Evolutionary conservation across 805 yeast genomes (phyloP).

Genomic region (Metschnikowia anglica): DNA sequence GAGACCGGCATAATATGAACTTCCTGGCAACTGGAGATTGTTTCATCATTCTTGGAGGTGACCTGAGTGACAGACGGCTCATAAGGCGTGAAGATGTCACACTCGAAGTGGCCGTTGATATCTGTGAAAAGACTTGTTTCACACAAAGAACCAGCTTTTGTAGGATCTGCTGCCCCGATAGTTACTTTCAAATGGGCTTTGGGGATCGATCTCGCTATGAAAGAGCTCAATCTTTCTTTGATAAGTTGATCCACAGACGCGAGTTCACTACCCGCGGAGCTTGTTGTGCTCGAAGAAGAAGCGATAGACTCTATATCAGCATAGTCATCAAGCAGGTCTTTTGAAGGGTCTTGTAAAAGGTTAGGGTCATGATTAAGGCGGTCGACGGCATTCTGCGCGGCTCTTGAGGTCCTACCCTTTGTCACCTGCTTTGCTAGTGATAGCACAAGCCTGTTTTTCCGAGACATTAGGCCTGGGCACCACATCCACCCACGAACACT

Average conservation of each 20-base stretch:
- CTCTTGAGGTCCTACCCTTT: slow-evolving; percentile 32
- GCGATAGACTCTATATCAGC: slow-evolving; percentile 15
- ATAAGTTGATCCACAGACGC: slow-evolving; percentile 46
- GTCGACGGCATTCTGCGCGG: slow-evolving; percentile 18
- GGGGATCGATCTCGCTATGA: slow-evolving; percentile 67
- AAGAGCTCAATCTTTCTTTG: slow-evolving; percentile 64
- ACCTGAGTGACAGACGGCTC: slow-evolving; percentile 61
- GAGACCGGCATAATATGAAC: slow-evolving; percentile 39
- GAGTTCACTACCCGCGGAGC: slow-evolving; percentile 8
- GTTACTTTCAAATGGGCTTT: slow-evolving; percentile 53
- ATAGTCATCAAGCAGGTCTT: slow-evolving; percentile 2
- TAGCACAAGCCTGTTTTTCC: slow-evolving; percentile 69
- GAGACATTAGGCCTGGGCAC: slow-evolving; percentile 65
- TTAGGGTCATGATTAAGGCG: slow-evolving; percentile 15
- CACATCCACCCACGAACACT: slow-evolving; percentile 72
- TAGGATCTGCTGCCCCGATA: slow-evolving; percentile 49
- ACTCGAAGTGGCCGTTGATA: slow-evolving; percentile 62
- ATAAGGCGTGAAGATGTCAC: slow-evolving; percentile 53
- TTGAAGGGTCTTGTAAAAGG: slow-evolving; percentile 9
- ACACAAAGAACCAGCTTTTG: slow-evolving; percentile 24
- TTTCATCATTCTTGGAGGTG: slow-evolving; percentile 46
- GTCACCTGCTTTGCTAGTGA: slow-evolving; percentile 69
- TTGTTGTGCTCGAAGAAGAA: slow-evolving; percentile 12
- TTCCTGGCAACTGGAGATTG: slow-evolving; percentile 47
- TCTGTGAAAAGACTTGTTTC: slow-evolving; percentile 50